Conservation (phyloP, 352 stramenopile species). For the Aphanomyces stellatus region DNA sequence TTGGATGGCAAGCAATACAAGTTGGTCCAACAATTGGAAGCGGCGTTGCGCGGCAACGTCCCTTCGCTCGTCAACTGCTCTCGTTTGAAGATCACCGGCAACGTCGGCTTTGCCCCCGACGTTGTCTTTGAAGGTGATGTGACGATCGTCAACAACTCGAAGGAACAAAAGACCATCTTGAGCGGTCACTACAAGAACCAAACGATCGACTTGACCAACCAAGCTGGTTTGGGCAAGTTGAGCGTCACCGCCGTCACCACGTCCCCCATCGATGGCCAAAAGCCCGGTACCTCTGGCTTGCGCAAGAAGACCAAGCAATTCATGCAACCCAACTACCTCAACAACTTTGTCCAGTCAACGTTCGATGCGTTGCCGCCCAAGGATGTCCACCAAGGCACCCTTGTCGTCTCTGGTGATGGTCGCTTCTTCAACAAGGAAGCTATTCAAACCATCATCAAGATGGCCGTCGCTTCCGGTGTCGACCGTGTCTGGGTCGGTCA, state of each 20-base stretch:
- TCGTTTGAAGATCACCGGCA: slow-evolving; percentile 92
- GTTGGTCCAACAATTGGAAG: slow-evolving; percentile 95
- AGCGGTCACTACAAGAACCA: slow-evolving; percentile 91
- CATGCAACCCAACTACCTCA: slow-evolving; percentile 96
- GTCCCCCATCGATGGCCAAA: slow-evolving; percentile 91
- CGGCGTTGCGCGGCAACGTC: slow-evolving; percentile 86
- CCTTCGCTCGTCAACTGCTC: slow-evolving; percentile 94
- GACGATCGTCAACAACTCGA: slow-evolving; percentile 92
- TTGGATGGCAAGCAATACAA: slow-evolving; percentile 98
- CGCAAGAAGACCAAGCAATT: slow-evolving; percentile 99
- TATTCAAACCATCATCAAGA: slow-evolving; percentile 96
- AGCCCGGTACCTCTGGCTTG: slow-evolving; percentile 96
- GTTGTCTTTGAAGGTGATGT: slow-evolving; percentile 91
- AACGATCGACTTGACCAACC: slow-evolving; percentile 91
- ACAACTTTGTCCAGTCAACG: slow-evolving; percentile 97
- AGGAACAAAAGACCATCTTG: slow-evolving; percentile 94
- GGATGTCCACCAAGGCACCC: slow-evolving; percentile 90
- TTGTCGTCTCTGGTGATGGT: slow-evolving; percentile 95
- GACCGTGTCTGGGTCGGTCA: slow-evolving; percentile 93
- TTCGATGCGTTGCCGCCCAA: slow-evolving; percentile 94
- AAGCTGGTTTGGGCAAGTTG: slow-evolving; percentile 88
- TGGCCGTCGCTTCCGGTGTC: slow-evolving; percentile 96
- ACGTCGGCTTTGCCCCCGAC: slow-evolving; percentile 88
- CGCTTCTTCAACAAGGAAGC: slow-evolving; percentile 89
- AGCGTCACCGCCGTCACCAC: slow-evolving; percentile 82